phyloP scores from a whole-genome alignment of 2,329 filamentous ascomycete species.

The Epichloe hybrida region DNA sequence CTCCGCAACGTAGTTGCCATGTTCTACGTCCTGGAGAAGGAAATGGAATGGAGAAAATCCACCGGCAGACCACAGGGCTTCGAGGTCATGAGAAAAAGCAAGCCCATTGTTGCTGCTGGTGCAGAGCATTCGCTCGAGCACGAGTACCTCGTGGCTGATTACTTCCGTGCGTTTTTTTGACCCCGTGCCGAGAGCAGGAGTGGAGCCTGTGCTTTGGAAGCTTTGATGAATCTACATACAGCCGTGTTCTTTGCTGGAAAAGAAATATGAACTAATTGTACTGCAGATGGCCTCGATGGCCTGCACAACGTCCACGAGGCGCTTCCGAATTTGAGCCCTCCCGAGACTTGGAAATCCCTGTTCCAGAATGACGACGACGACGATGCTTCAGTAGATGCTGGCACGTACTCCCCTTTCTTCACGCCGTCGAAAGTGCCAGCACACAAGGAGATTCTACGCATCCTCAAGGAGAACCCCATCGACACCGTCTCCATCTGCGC shows the following conservation, averaged over 20 bases:
- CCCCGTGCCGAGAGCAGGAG: neutral
- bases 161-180: slow-evolving; percentile 56
- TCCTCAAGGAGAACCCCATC: slow-evolving; percentile 67
- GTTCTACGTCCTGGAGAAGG: slow-evolving; percentile 84
- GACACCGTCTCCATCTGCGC: slow-evolving; percentile 84
- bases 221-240: too few species aligned
- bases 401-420: slow-evolving; percentile 49
- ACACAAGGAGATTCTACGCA: slow-evolving; percentile 77
- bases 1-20: slow-evolving; percentile 78
- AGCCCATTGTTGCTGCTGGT: slow-evolving; percentile 76
- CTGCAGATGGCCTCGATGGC: slow-evolving; percentile 58
- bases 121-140: slow-evolving; percentile 77
- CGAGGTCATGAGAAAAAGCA: slow-evolving; percentile 54
- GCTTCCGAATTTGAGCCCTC: slow-evolving; percentile 61
- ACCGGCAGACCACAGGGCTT: slow-evolving; percentile 58
- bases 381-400: slow-evolving; percentile 21
- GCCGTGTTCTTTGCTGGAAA: too few species aligned
- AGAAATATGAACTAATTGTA: neutral
- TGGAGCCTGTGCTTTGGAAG: neutral
- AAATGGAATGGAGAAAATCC: slow-evolving; percentile 67
- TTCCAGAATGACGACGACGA: slow-evolving; percentile 30
- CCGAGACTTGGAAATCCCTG: slow-evolving; percentile 59
- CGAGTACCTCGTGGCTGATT: slow-evolving; percentile 65
- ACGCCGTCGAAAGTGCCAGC: slow-evolving; percentile 59
- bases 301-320: slow-evolving; percentile 62